Evolutionary conservation across 2,329 filamentous ascomycete species (phyloP).

Genomic region (Trichothecium sympodiale): DNA sequence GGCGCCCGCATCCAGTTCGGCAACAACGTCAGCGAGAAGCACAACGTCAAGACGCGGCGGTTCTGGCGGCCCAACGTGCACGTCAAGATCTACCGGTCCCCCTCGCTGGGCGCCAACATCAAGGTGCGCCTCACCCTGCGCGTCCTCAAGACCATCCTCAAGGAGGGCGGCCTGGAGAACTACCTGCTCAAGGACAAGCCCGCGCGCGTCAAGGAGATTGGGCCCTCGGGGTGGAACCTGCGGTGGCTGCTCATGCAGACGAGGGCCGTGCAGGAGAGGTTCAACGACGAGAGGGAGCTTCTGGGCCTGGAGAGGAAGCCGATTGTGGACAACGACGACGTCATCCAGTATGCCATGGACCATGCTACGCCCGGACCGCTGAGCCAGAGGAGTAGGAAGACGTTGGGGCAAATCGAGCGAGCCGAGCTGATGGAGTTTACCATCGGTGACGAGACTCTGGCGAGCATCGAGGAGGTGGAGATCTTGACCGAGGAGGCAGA

Average conservation of each 20-base stretch:
- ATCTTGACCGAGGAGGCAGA: constrained; percentile 28
- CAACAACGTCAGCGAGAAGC: constrained; percentile 62
- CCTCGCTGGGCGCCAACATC: constrained; percentile 49
- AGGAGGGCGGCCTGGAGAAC: constrained; percentile 79
- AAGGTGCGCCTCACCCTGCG: constrained; percentile 58
- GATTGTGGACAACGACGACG: constrained; percentile 22
- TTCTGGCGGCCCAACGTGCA: constrained; percentile 68
- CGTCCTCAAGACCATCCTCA: constrained; percentile 66
- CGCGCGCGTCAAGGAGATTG: constrained; percentile 71
- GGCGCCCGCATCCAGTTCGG: constrained; percentile 62
- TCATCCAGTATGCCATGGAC: constrained; percentile 29
- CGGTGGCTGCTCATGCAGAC: constrained; percentile 86
- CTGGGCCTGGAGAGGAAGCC: constrained; percentile 46
- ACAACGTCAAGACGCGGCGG: constrained; percentile 60
- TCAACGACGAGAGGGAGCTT: constrained; percentile 50
- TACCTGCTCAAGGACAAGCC: constrained; percentile 79
- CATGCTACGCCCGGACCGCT: constrained; percentile 28
- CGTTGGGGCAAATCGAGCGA: constrained; percentile 25
- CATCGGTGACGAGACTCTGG: constrained; percentile 28
- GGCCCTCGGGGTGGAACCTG: constrained; percentile 80
- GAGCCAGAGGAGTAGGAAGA: constrained; percentile 20
- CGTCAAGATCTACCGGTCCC: constrained; percentile 55
- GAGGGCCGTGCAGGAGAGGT: constrained; percentile 49
- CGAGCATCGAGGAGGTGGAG: constrained; percentile 23
- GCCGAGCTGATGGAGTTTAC: constrained; percentile 21